Evolutionary conservation across 31 red algal species (phyloP), one percentile per base, ranked within the genome.

Genomic region (Odonthalia washingtoniensis): DNA sequence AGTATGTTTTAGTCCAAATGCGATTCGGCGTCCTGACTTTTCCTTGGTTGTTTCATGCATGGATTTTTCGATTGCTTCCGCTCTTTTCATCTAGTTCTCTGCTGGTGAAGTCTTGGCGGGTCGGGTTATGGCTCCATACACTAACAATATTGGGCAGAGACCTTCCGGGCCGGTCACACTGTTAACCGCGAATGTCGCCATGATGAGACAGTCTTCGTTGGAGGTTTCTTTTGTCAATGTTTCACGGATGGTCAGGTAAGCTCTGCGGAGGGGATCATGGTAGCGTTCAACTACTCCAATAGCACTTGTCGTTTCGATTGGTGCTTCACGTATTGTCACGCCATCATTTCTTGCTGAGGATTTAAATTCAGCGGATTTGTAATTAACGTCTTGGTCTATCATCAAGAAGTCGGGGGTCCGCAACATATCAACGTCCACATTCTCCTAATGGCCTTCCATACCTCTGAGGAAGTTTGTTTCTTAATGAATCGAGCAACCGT

Each of bases 221-320:
- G 57, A 12, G 28, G 65, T 63, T 14, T 57, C 65, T 1, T 39
- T 44, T 60, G 35, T 33, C 36, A 82, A 41, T 1, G 1, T 68
- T 14, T 82, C 46, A 14, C 78, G 30, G 9, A 75, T 60, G 30
- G 60, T 85, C 24, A 30, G 46, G 68, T 65, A 74, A 17, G 70
- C 82, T 28, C 52, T 28, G 27, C 72, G 43, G 0, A 76, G 52
- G 53, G 72, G 69, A 0, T 44, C 2, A 57, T 75, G 70, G 36
- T 87, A 87, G 36, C 70, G 46, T 67, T 87, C 72, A 5, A 87
- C 72, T 6, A 46, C 41, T 31, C 41, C 64, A 44, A 87, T 87
- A 4, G 84, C 66, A 0, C 37, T 53, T 0, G 72, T 41, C 21
- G 49, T 61, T 33, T 87, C 84, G 40, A 87, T 70, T 3, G 84